phyloP scores from a whole-genome alignment of 116 monocot genomes.

The Trichopus zeylanicus region DNA sequence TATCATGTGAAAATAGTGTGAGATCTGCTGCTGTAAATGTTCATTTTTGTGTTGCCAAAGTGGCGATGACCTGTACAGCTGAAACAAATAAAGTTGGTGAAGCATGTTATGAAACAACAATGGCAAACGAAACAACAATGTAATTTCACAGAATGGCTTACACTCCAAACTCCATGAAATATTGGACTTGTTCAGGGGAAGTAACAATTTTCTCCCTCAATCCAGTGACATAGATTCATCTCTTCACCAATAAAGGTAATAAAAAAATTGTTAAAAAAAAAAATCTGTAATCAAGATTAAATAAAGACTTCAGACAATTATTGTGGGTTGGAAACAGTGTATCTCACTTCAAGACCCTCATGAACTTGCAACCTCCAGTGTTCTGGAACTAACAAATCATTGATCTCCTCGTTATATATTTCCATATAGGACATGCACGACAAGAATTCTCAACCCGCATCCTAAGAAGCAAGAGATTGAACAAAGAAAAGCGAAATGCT shows the following conservation, averaged over 20 bases:
- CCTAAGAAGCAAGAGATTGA: constrained; percentile 26
- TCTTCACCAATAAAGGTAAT: constrained; percentile 32
- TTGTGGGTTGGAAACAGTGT: neutral
- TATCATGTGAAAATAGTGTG: constrained; percentile 98
- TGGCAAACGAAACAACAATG: neutral
- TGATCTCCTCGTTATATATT: constrained; percentile 97
- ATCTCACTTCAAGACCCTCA: constrained; percentile 74
- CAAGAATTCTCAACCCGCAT: constrained; percentile 70
- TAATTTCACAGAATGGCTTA: constrained; percentile 11
- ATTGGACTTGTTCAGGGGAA: constrained; percentile 73
- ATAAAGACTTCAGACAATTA: neutral
- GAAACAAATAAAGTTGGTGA: constrained; percentile 3
- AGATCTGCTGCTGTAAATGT: constrained; percentile 92
- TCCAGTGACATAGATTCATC: constrained; percentile 96
- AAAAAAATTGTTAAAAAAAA: neutral
- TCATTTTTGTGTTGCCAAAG: constrained; percentile 97
- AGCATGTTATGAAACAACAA: neutral
- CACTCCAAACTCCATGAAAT: constrained; percentile 92
- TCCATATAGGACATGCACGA: constrained; percentile 97
- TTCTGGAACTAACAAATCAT: constrained; percentile 92
- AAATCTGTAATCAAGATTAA: neutral
- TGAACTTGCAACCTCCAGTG: constrained; percentile 89
- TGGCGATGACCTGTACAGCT: constrained; percentile 77
- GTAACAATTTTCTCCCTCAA: constrained; percentile 91
- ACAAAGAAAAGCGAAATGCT: neutral